These are phyloP conservation scores for Phytophthora constricta DNA, from an alignment of 352 stramenopile species.

Conservation along the genomic window DNA sequence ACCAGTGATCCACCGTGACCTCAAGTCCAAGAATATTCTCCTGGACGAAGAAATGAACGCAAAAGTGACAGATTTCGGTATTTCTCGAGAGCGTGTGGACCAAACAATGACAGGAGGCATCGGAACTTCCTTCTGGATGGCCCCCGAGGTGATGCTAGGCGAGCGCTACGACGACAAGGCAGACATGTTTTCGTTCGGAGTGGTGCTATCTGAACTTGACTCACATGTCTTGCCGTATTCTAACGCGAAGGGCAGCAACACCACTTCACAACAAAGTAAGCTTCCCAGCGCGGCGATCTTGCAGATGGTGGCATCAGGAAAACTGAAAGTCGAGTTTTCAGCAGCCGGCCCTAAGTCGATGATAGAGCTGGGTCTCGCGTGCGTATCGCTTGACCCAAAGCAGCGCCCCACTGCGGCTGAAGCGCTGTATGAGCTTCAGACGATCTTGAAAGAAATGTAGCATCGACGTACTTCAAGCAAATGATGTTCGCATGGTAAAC, in stretches of 20 bases:
- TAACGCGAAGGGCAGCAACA: slow-evolving; percentile 27
- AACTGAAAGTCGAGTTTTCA: slow-evolving; percentile 46
- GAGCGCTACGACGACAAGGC: slow-evolving; percentile 51
- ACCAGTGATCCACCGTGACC: slow-evolving; percentile 49
- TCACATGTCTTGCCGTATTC: slow-evolving; percentile 39
- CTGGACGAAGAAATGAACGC: slow-evolving; percentile 38
- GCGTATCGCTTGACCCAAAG: slow-evolving; percentile 41
- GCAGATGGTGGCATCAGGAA: slow-evolving; percentile 52
- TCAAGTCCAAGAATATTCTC: slow-evolving; percentile 52
- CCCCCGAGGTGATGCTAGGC: slow-evolving; percentile 50
- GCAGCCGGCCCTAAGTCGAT: slow-evolving; percentile 30
- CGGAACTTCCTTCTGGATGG: slow-evolving; percentile 56
- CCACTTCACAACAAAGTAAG: slow-evolving; percentile 21
- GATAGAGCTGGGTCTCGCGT: slow-evolving; percentile 36
- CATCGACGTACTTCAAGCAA: no score
- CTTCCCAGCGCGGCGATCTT: slow-evolving; percentile 49
- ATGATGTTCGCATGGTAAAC: no score
- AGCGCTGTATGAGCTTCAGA: slow-evolving; percentile 49
- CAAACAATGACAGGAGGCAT: slow-evolving; percentile 47
- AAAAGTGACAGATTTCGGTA: slow-evolving; percentile 48
- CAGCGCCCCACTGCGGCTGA: slow-evolving; percentile 48
- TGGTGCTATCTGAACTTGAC: slow-evolving; percentile 50
- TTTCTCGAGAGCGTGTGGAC: slow-evolving; percentile 43
- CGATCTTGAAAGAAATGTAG: slow-evolving; percentile 27
- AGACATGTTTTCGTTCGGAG: slow-evolving; percentile 58